Evolutionary conservation across 768 basidiomycete genomes (phyloP), one percentile per base, ranked within the genome.

Genomic region (Lactarius hengduanensis): DNA sequence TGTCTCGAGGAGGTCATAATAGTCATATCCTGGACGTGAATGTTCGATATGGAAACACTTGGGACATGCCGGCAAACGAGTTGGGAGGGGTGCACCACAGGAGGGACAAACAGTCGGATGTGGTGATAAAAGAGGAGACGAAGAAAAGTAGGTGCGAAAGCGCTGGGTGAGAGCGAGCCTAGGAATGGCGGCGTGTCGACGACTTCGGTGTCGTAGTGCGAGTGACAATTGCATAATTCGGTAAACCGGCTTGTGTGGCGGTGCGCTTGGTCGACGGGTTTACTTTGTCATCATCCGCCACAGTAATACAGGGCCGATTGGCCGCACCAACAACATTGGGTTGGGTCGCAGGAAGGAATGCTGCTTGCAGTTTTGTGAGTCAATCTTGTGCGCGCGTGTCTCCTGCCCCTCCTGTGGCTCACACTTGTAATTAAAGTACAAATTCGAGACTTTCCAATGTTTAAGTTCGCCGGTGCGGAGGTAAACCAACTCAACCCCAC

Each of bases 11-110:
- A 95, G 75, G 45, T 87, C 84, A 74, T 92, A 86, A 74, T 87
- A 86, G 16, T 85, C 80, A 63, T 83, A 10, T 34, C 34, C 34
- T 34, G 34, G 34, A 9, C 9, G 34, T 34, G 34, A 34, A 34
- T 9, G 34, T 34, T 34, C 81, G 61, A 96, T 89, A 63, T 81
- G 81, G 72, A 82, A 82, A 77, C 94, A 96, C n/a, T 78, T 79
- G 15, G 79, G 78, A 75, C 94, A 96, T 26, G 89, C 92, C 0
- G 92, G 91, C 54, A 92, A 77, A 43, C 83, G 75, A 6, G 88
- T 86, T 5, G 87, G 81, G 7, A 94, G 78, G 8, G 79, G 78
- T 11, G 80, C 70, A 1, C 81, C 80, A 73, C 93, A 96, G 26
- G 81, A 82, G 10, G 89, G 84, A 72, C 93, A 95, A 36, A 7